Conservation (phyloP, 768 basidiomycete species). For the Naematelia aurantialba region DNA sequence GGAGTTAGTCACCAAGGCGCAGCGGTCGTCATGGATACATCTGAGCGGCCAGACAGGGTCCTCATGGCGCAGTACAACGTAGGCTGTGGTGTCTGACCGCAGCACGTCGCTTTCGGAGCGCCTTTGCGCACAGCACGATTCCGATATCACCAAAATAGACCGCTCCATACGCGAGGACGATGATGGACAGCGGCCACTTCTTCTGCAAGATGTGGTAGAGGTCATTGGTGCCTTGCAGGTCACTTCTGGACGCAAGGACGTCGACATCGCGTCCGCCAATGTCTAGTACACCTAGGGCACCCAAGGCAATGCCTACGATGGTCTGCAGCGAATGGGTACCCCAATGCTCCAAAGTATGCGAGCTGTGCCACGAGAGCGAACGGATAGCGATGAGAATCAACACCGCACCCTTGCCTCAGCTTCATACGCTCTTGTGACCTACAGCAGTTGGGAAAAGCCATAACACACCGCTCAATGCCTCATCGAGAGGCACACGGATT, state of each 20-base stretch:
- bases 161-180: not conserved
- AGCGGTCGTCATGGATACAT: too few relatives aligned
- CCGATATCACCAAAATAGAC: not conserved
- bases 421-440: not conserved
- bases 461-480: slow-evolving; percentile 26
- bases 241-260: not conserved
- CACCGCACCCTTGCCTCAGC: slow-evolving; percentile 13
- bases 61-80: too few relatives aligned
- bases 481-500: slow-evolving; percentile 21
- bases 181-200: not conserved
- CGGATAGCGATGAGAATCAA: slow-evolving; percentile 19
- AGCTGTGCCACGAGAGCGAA: slow-evolving; percentile 27
- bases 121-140: not conserved
- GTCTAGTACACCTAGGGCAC: slow-evolving; percentile 29
- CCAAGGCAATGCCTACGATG: slow-evolving; percentile 16
- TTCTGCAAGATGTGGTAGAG: slow-evolving; percentile 14
- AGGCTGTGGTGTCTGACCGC: too few relatives aligned
- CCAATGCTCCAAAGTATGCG: slow-evolving; percentile 12
- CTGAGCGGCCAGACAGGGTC: too few relatives aligned
- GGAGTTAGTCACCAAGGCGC: too few relatives aligned
- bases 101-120: not conserved
- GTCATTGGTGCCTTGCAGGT: slow-evolving; percentile 10
- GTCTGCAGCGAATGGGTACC: slow-evolving; percentile 14
- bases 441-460: slow-evolving; percentile 42
- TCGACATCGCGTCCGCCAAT: slow-evolving; percentile 17